Evolutionary conservation across 768 basidiomycete genomes (phyloP), one percentile per base, ranked within the genome.

Genomic region (Coprinellus aureogranulatus): DNA sequence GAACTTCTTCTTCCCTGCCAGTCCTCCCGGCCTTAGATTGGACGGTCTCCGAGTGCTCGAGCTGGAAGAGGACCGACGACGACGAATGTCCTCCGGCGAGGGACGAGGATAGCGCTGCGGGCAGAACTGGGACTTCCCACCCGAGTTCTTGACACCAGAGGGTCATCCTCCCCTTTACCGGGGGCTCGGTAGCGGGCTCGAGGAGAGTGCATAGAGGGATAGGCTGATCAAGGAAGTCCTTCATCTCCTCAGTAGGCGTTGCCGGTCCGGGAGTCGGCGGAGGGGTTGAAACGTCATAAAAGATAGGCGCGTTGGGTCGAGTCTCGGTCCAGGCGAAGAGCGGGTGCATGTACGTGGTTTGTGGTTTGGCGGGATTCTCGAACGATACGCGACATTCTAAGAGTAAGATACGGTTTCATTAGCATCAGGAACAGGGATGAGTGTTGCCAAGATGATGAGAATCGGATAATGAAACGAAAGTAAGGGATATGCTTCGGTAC

Each of bases 121-220:
- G 87, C 76, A 0, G 81, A 72, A 87, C 86, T 87, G 2, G 85
- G 84, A 58, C 41, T 8, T 44, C 41, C 41, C 41, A 44, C 10
- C 20, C 41, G 41, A 88, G 77, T 58, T 82, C 81, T 54, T 82
- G 77, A 31, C 80, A 81, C 39, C 75, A 77, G 8, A 88, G 75
- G 11, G 83, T 73, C 30, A 88, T 74, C 20, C 58, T 59, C 18
- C 60, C 62, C 22, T 74, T 75, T 1, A 77, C 81, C 2, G 83
- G 79, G 0, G 86, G 87, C 56, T 86, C 82, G 2, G 86, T 88
- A 16, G 87, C 85, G 6, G 86, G 83, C 63, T 87, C 82, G 1
- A 78, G 68, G 44, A 88, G 79, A 0, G 81, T 84, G 59, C 79
- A 79, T 3, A 76, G 64, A 12, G 85, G 82, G 37, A 88, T 80